These are phyloP conservation scores for Coemansia reversa DNA, from an alignment of 192 early-diverging fungal species.

Conservation along the genomic window DNA sequence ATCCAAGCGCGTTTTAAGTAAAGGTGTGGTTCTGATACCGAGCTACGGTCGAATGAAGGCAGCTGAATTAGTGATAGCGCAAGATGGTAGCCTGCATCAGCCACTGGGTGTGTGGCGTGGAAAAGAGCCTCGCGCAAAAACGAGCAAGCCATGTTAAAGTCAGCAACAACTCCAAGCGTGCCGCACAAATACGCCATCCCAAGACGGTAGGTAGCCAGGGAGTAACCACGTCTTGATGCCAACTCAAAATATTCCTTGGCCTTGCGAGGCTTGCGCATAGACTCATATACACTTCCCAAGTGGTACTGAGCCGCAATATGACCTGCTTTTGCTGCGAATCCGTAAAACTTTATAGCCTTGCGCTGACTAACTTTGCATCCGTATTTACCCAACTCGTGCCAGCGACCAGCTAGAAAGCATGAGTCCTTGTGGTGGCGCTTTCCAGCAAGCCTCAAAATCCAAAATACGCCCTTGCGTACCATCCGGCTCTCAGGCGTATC, in stretches of 20 bases:
- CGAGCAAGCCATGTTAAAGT: constrained; percentile 53
- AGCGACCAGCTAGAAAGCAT: constrained; percentile 50
- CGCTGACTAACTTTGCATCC: constrained; percentile 38
- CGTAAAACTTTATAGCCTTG: constrained; percentile 43
- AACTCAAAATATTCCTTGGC: constrained; percentile 45
- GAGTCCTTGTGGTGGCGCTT: constrained; percentile 40
- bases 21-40: constrained; percentile 44
- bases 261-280: constrained; percentile 28
- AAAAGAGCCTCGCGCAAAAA: constrained; percentile 49
- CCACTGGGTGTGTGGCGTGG: constrained; percentile 50
- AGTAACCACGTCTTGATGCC: constrained; percentile 42
- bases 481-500: constrained; percentile 32
- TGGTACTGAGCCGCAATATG: constrained; percentile 42
- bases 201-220: constrained; percentile 40
- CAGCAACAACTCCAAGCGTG: constrained; percentile 38
- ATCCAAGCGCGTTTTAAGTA: constrained; percentile 53
- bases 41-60: constrained; percentile 39
- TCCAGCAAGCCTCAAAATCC: constrained; percentile 47
- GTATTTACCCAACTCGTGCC: constrained; percentile 53
- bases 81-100: constrained; percentile 50
- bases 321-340: constrained; percentile 26
- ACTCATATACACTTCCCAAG: constrained; percentile 36
- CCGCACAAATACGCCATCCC: constrained; percentile 54
- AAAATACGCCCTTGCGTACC: constrained; percentile 52
- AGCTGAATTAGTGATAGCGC: constrained; percentile 51